Evolutionary conservation across 768 basidiomycete species (phyloP).

Genomic region (Boletellus sp.): DNA sequence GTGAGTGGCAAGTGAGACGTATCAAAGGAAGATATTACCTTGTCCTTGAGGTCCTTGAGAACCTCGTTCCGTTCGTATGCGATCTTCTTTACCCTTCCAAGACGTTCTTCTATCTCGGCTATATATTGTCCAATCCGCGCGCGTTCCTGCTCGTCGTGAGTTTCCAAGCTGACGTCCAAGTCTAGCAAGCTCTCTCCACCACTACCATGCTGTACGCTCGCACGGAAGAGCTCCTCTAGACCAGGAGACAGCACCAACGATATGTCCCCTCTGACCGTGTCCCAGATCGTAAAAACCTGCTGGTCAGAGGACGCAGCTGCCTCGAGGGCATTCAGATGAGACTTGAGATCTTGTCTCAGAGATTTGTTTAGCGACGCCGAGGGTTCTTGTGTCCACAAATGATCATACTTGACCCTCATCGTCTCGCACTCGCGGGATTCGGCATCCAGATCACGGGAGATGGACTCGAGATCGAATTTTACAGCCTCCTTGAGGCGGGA

Average conservation of each 20-base stretch:
- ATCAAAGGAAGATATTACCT: slow-evolving; percentile 45
- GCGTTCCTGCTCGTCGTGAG: slow-evolving; percentile 63
- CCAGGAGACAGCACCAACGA: slow-evolving; percentile 54
- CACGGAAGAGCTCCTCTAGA: slow-evolving; percentile 62
- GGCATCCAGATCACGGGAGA: slow-evolving; percentile 66
- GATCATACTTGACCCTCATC: slow-evolving; percentile 82
- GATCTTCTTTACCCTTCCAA: slow-evolving; percentile 79
- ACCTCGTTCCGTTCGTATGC: slow-evolving; percentile 81
- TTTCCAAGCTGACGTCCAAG: slow-evolving; percentile 61
- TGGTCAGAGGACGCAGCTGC: slow-evolving; percentile 76
- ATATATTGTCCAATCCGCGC: slow-evolving; percentile 64
- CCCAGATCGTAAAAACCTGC: slow-evolving; percentile 74
- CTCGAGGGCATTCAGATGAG: slow-evolving; percentile 65
- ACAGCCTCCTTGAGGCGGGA: slow-evolving; percentile 56
- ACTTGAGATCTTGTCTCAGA: slow-evolving; percentile 75
- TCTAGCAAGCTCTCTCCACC: slow-evolving; percentile 58
- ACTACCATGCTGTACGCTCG: slow-evolving; percentile 39
- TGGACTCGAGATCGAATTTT: slow-evolving; percentile 54
- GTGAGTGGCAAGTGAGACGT: neutral
- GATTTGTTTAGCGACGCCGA: slow-evolving; percentile 69
- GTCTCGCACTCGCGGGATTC: slow-evolving; percentile 88
- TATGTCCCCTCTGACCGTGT: slow-evolving; percentile 62
- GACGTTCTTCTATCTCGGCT: slow-evolving; percentile 70
- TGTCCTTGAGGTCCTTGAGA: slow-evolving; percentile 93
- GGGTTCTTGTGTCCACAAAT: slow-evolving; percentile 83